These are phyloP conservation scores for Phialophora tarda DNA, from an alignment of 2,329 filamentous ascomycete species.

Conservation along the genomic window DNA sequence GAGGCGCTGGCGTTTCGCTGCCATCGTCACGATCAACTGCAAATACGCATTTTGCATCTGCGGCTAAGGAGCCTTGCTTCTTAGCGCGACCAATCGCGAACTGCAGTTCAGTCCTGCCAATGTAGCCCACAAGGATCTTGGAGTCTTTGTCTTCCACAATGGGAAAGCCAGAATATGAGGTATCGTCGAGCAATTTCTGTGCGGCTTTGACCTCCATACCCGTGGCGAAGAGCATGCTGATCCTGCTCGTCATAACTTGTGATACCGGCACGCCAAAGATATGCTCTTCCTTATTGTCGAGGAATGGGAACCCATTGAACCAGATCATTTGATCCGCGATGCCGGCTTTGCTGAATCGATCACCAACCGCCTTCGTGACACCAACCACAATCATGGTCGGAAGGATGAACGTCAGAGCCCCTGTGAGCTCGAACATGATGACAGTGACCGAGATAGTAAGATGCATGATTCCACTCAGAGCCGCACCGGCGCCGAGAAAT, in stretches of 20 bases:
- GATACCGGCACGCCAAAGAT: constrained; percentile 94
- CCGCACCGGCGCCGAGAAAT: constrained; percentile 88
- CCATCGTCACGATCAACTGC: constrained; percentile 55
- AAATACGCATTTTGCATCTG: constrained; percentile 76
- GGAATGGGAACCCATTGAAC: constrained; percentile 95
- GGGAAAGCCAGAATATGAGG: constrained; percentile 89
- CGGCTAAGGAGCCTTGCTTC: constrained; percentile 68
- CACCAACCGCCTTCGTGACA: constrained; percentile 90
- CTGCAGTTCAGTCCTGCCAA: constrained; percentile 86
- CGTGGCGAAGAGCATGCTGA: constrained; percentile 70
- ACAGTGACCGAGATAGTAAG: constrained; percentile 96
- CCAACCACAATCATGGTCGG: constrained; percentile 99
- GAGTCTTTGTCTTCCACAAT: constrained; percentile 76
- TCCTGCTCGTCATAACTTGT: constrained; percentile 82
- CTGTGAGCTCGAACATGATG: constrained; percentile 99
- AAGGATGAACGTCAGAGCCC: constrained; percentile 94
- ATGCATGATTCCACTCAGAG: constrained; percentile 96
- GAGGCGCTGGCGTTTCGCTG: constrained; percentile 34
- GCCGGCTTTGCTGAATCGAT: constrained; percentile 90
- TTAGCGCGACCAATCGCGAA: constrained; percentile 86
- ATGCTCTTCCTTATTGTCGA: constrained; percentile 97
- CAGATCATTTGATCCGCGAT: constrained; percentile 99
- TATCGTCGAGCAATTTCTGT: constrained; percentile 75
- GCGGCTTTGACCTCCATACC: constrained; percentile 78
- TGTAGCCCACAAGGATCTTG: constrained; percentile 83